Evolutionary conservation across 83 land plant species (phyloP).

Genomic region (Picea mariana): DNA sequence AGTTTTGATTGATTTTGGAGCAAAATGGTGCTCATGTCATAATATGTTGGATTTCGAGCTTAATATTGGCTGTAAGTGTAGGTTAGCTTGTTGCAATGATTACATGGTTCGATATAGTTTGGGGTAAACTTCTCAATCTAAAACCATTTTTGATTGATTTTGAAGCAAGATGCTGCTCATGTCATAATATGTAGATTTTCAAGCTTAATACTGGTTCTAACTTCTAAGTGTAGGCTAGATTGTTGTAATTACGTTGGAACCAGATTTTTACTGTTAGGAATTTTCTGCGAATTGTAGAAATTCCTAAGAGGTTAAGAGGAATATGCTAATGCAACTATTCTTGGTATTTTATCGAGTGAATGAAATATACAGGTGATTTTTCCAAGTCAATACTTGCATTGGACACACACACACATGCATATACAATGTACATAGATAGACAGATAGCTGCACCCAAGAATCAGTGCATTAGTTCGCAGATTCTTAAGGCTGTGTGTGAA

Average conservation of each 20-base stretch:
- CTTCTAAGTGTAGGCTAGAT: not conserved
- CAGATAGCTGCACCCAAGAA: not conserved
- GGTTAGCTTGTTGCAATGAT: not conserved
- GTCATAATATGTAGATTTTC: not conserved
- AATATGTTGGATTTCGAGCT: not conserved
- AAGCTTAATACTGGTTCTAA: not conserved
- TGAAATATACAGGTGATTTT: not conserved
- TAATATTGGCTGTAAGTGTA: not conserved
- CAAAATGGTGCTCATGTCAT: constrained; percentile 1
- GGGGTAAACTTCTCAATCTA: too few relatives aligned
- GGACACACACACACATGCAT: too few relatives aligned
- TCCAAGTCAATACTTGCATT: too few relatives aligned
- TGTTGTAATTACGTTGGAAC: not conserved
- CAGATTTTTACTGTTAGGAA: not conserved
- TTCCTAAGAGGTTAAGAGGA: not conserved
- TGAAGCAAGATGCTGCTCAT: not conserved
- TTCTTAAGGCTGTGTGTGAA: not conserved
- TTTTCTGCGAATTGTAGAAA: not conserved
- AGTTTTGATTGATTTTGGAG: not conserved
- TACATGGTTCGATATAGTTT: too few relatives aligned
- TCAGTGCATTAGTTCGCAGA: too few relatives aligned
- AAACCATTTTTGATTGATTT: not conserved
- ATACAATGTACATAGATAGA: too few relatives aligned
- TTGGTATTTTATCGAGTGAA: not conserved
- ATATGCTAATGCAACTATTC: constrained; percentile 2